Conservation (phyloP, 176 grass and related monocot genomes). For the Triticum monococcum region DNA sequence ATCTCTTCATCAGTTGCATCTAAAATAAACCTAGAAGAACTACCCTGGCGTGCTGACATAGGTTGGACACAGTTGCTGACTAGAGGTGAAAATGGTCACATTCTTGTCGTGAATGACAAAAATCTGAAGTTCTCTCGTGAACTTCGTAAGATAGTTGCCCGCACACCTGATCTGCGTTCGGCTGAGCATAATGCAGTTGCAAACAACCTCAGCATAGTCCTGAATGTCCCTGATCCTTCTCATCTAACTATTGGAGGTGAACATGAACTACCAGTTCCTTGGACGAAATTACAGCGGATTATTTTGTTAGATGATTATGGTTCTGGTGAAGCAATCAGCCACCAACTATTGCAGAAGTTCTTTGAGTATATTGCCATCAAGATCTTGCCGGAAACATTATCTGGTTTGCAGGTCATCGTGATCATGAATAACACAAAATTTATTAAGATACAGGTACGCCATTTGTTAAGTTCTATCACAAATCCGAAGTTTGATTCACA, state of each 20-base stretch:
- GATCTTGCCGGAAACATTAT: slow-evolving; percentile 50
- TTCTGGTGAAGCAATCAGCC: slow-evolving; percentile 13
- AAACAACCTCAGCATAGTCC: slow-evolving; percentile 51
- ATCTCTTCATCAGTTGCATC: slow-evolving; percentile 23
- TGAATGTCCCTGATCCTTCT: slow-evolving; percentile 46
- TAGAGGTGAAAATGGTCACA: slow-evolving; percentile 35
- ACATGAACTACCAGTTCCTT: slow-evolving; percentile 45
- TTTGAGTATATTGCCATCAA: slow-evolving; percentile 62
- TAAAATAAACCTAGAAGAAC: slow-evolving; percentile 48
- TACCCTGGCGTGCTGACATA: slow-evolving; percentile 18
- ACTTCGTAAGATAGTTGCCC: slow-evolving; percentile 70
- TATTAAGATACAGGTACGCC: slow-evolving; percentile 61
- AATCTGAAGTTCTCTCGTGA: slow-evolving; percentile 53
- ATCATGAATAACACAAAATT: slow-evolving; percentile 84
- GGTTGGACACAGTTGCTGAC: slow-evolving; percentile 36
- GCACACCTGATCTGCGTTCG: slow-evolving; percentile 35
- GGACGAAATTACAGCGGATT: slow-evolving; percentile 54
- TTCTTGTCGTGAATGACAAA: slow-evolving; percentile 76
- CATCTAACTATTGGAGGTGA: slow-evolving; percentile 43
- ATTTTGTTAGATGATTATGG: slow-evolving; percentile 70
- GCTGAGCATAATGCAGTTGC: slow-evolving; percentile 33
- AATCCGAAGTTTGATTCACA: background rate
- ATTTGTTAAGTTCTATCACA: background rate
- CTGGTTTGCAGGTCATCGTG: slow-evolving; percentile 58
- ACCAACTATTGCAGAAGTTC: slow-evolving; percentile 56